Base-by-base conservation (phyloP, 1,139 yeast genomes). In the Protomyces pachydermus region DNA sequence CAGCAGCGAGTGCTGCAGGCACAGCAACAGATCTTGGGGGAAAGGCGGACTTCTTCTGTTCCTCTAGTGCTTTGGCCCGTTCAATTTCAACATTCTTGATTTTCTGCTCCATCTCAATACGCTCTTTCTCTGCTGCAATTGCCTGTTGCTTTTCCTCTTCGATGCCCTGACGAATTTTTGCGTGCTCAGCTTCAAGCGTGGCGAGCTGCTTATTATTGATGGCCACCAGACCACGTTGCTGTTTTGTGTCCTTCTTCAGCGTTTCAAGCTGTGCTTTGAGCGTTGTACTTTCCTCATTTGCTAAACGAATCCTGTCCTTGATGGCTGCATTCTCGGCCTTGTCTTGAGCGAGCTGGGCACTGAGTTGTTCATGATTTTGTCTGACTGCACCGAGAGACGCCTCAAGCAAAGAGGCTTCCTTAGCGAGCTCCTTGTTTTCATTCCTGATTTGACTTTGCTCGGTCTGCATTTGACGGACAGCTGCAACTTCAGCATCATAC, bases 361-460 rank as follows among this genome's bases (percentile, higher is more conserved):
- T 87, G 60, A 85, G 78, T 61, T 82, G 83, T 68, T 84, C 84
- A 69, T 87, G 80, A 69, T 88, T 86, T 0, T 84, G 73, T 66
- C 88, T 87, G 54, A 88, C 81, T 12, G 90, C 85, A 72, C 88
- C 87, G 69, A 84, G 82, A 68, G 85, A 87, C 8, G 96, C 96
- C 73, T 91, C 96, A 1, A 91, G 82, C 57, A 89, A 81, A 0
- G 91, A 84, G 2, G 89, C 80, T 70, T 91, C 95, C 61, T 89
- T 84, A 70, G 88, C 81, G 69, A 91, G 79, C 61, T 85, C 82
- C 67, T 85, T 89, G 12, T 87, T 82, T 71, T 91, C 97, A 67
- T 81, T 82, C 64, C 81, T 84, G 1, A 91, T 84, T 23, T 80
- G 75, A 10, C 78, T 76, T 69, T 90, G 79, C 56, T 82, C 79